Base-by-base conservation (phyloP, 768 basidiomycete species). In the Harrya chromipes region DNA sequence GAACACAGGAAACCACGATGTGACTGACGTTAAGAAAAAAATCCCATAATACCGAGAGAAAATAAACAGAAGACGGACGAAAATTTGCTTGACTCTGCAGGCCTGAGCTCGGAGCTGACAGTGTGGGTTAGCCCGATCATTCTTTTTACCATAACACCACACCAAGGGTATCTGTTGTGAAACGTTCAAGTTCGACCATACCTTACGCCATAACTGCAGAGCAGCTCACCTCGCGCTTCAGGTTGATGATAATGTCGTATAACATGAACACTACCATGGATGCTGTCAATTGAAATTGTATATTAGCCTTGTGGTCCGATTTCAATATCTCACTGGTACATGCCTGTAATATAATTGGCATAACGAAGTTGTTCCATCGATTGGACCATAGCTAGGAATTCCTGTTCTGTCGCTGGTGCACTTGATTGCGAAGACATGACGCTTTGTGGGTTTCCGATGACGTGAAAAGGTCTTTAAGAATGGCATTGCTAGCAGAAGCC, bases 41-140 rank as follows among this genome's bases (percentile, higher is more conserved):
- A 62, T 34, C 12, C 62, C 61, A 17, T 63, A 63, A 40, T 64
- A 63, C 19, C 62, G 58, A 19, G 59, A 44, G 29, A 63, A 58
- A 23, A 64, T 36, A 40, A 61, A 63, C 23, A 63, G 46, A 2
- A 46, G 14, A 27, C 27, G 47, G n/a, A 64, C 11, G 26, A 64
- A 13, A 14, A 47, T 12, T 19, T n/a, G 53, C 19, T 46, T 55
- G n/a, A 26, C 13, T 29, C 31, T 51, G 13, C 24, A 6, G 23
- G 23, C 23, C 6, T 6, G 23, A 6, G 4, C 4, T 3, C 23
- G 40, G 26, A 36, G n/a, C 19, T 12, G 7, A 6, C 2, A 14
- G 20, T 4, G 36, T 14, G 45, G 27, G n/a, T 19, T 10, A 24
- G 26, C 2, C 6, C 8, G 10, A 9, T 47, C 21, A 13, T 21